Percentiles rank a stretch among this genome's conserved stretches.
phyloP scores from a whole-genome alignment of 768 basidiomycete genomes.

The Termitomyces sp. region DNA sequence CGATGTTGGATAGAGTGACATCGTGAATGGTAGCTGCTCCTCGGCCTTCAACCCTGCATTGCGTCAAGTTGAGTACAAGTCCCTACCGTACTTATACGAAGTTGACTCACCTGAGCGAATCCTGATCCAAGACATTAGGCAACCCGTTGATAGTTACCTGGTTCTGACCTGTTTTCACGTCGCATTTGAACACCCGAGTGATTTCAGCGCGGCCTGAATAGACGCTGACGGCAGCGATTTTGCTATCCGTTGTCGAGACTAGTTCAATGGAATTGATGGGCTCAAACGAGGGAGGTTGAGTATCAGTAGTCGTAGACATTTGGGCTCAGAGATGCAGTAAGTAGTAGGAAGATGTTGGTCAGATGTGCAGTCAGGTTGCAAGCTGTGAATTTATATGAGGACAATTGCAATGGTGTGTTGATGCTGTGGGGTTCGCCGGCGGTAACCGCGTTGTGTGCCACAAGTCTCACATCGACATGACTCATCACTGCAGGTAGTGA shows the following conservation, averaged over 20 bases:
- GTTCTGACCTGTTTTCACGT: conserved; percentile 29
- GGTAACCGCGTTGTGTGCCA: too few species aligned
- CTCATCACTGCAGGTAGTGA: too few species aligned
- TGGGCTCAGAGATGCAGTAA: too few species aligned
- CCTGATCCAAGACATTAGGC: conserved; percentile 25
- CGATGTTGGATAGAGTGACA: conserved; percentile 23
- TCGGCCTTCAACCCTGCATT: conserved; percentile 29
- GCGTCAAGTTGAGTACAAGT: background rate
- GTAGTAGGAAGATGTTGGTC: too few species aligned
- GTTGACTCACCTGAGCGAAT: conserved; percentile 28
- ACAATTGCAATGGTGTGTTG: too few species aligned
- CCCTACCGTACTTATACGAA: background rate
- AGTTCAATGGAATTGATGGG: conserved; percentile 18
- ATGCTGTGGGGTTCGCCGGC: too few species aligned
- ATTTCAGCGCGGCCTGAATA: conserved; percentile 35
- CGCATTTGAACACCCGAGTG: conserved; percentile 27
- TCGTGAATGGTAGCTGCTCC: conserved; percentile 34
- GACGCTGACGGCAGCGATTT: conserved; percentile 30
- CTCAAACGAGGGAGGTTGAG: background rate
- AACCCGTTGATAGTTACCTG: conserved; percentile 28
- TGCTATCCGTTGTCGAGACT: conserved; percentile 23
- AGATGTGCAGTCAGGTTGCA: too few species aligned
- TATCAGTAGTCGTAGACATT: background rate
- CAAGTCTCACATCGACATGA: too few species aligned
- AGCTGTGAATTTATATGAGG: too few species aligned